Evolutionary conservation across 257 asterid species (phyloP).

Genomic region (Knoxia roxburghii): DNA sequence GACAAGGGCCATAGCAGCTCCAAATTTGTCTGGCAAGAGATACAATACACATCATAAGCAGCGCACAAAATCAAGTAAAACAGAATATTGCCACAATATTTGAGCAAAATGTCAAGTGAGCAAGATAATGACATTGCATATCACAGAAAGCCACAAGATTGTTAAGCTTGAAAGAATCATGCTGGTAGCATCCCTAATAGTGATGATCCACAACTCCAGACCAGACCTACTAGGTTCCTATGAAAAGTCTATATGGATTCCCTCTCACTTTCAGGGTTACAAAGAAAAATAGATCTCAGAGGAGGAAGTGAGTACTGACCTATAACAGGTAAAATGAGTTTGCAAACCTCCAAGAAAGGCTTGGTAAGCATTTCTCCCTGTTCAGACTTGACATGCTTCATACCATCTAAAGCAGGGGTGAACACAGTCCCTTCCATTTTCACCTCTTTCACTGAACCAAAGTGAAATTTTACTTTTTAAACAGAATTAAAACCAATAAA

Average conservation of each 20-base stretch:
- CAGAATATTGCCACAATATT: not conserved
- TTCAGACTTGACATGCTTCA: conserved; percentile 80
- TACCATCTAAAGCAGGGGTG: conserved; percentile 81
- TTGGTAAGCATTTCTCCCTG: conserved; percentile 79
- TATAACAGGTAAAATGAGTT: conserved; percentile 71
- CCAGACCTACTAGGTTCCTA: not conserved
- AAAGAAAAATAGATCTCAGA: not conserved
- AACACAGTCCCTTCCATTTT: conserved; percentile 87
- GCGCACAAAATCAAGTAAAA: not conserved
- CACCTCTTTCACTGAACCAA: conserved; percentile 2
- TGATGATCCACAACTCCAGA: not conserved
- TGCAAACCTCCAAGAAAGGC: conserved; percentile 94
- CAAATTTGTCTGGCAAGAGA: conserved; percentile 72
- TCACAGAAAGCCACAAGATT: not conserved
- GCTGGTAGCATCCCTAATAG: not conserved
- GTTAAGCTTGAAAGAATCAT: not conserved
- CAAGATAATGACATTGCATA: not conserved
- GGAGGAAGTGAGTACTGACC: conserved; percentile 62
- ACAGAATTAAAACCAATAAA: not conserved
- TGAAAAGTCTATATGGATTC: too few relatives aligned
- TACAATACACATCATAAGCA: not conserved
- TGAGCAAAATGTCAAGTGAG: not conserved
- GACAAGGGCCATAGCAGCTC: conserved; percentile 90
- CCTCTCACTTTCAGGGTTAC: too few relatives aligned
- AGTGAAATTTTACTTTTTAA: not conserved